Base-by-base conservation (phyloP, 2,329 filamentous ascomycete genomes). In the Epichloe gansuensis region DNA sequence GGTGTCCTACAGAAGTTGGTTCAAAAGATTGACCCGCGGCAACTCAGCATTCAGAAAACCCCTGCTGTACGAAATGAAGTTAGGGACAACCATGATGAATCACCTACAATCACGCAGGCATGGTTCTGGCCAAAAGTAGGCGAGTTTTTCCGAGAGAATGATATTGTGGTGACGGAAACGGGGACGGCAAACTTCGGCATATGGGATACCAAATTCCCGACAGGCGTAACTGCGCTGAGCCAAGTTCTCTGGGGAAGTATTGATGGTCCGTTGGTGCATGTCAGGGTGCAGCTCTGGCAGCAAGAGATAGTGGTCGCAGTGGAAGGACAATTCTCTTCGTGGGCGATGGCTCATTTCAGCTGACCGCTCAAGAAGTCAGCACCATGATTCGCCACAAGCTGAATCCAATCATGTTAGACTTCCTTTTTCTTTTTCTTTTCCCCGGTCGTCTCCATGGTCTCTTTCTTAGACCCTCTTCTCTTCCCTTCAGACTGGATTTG, bases 111-210 rank as follows among this genome's bases (percentile, higher is more conserved):
- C 63, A 83, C 77, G 9, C 86, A 90, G 65, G 76, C 77, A 15
- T 88, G 79, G 75, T 77, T 95, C 65, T 95, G 88, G 88, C 85
- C 86, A 0, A 79, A 78, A 41, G 72, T 93, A 15, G 83, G 86
- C 39, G 75, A 83, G 56, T 94, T 86, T 74, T 71, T 95, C 9
- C 75, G 77, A 51, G 73, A 82, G 51, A 75, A 82, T 46, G 90
- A 95, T 61, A 80, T 94, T 53, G 74, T 95, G 52, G 78, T 95
- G 49, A 91, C 89, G 0, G 90, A 94, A 67, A 95, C 89, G 2
- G 90, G 89, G 41, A 95, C 90, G 0, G 76, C 88, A 54, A 91
- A 90, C 70, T 91, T 94, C 65, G 90, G 90, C 52, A 87, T 93
- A 61, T 89, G 86, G 81, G 87, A 91, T 54, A 91, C 88, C 4